Conservation (phyloP, 768 basidiomycete genomes). For the Pleurotus ostreatus region DNA sequence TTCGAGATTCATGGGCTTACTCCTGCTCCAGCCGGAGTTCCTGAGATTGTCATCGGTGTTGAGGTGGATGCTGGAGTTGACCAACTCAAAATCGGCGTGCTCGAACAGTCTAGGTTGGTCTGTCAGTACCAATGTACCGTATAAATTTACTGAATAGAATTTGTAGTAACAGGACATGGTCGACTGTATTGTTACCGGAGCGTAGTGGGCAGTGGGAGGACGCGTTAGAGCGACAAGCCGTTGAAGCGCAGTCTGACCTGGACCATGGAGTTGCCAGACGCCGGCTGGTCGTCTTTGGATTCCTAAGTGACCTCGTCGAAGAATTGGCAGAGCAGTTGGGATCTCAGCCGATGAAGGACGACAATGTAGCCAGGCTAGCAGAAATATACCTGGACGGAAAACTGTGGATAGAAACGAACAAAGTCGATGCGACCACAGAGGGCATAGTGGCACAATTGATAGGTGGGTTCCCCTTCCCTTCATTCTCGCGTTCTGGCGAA, state of each 20-base stretch:
- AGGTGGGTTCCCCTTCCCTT: not conserved
- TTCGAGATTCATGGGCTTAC: slow-evolving; percentile 90
- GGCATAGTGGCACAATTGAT: not conserved
- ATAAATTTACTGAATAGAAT: not conserved
- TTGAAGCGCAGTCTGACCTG: not conserved
- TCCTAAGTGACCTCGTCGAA: not conserved
- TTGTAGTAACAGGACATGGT: not conserved
- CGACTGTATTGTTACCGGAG: not conserved
- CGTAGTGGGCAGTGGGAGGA: not conserved
- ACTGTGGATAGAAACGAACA: not conserved
- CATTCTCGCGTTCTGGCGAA: not conserved
- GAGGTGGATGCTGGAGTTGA: slow-evolving; percentile 75
- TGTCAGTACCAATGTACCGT: not conserved
- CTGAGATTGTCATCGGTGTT: slow-evolving; percentile 89
- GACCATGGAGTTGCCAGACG: not conserved
- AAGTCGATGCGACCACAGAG: not conserved
- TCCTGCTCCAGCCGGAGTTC: slow-evolving; percentile 84
- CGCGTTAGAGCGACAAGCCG: not conserved
- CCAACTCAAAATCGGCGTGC: not conserved
- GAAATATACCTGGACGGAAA: not conserved
- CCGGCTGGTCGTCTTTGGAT: not conserved
- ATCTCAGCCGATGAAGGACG: too few species aligned
- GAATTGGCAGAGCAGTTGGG: not conserved
- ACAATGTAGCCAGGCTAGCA: not conserved
- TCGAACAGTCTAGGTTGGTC: not conserved